These are phyloP conservation scores for Gnomoniopsis sp. DNA, from an alignment of 2,329 filamentous ascomycete genomes.

Conservation along the genomic window DNA sequence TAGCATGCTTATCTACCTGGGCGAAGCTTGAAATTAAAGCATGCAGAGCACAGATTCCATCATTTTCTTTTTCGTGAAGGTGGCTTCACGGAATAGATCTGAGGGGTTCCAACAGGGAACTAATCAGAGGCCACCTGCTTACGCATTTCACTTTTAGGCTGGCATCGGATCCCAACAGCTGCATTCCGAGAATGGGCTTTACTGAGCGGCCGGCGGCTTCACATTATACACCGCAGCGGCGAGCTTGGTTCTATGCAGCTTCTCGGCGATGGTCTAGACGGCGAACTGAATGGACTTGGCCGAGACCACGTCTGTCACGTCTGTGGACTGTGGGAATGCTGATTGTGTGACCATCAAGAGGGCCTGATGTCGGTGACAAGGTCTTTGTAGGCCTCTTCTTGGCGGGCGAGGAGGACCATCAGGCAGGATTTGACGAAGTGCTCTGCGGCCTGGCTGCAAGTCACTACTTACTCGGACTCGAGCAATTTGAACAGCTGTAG, in stretches of 20 bases:
- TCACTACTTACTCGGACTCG: too few species aligned
- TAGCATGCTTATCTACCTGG: too few species aligned
- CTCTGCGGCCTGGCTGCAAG: constrained; percentile 40
- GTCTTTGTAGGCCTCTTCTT: constrained; percentile 60
- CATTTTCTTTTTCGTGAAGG: too few species aligned
- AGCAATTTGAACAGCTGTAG: too few species aligned
- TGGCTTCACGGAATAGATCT: too few species aligned
- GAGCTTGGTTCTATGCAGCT: constrained; percentile 52
- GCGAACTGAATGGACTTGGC: too few species aligned
- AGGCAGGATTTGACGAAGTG: constrained; percentile 65
- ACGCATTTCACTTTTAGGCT: constrained; percentile 48
- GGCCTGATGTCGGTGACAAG: constrained; percentile 67
- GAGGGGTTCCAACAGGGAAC: too few species aligned
- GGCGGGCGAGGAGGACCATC: constrained; percentile 71
- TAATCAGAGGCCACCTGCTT: too few species aligned
- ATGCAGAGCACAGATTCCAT: too few species aligned
- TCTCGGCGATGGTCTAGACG: too few species aligned
- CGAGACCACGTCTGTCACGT: constrained; percentile 51
- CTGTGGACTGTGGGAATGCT: constrained; percentile 68
- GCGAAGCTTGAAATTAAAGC: too few species aligned
- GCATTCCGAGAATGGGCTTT: constrained; percentile 59
- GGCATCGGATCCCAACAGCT: constrained; percentile 44
- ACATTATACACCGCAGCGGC: constrained; percentile 72
- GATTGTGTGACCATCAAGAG: constrained; percentile 64
- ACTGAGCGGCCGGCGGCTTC: constrained; percentile 44